These are phyloP conservation scores for Rhizodiscina lignyota DNA, from an alignment of 495 filamentous ascomycete species.

Conservation along the genomic window DNA sequence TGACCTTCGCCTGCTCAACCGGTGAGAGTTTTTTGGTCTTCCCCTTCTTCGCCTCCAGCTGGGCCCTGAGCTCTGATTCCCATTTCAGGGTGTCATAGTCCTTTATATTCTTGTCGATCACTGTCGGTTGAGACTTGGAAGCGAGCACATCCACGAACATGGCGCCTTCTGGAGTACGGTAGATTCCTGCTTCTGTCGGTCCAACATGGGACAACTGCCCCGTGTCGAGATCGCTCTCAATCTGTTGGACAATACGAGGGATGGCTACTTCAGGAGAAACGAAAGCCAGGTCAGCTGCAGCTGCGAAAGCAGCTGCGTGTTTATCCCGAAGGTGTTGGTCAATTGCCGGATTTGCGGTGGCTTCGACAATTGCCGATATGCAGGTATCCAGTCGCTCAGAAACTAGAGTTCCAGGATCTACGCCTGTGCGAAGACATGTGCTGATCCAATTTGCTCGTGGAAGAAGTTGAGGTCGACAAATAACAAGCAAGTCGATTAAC, in stretches of 20 bases:
- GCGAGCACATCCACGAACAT: conserved; percentile 80
- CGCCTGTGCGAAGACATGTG: conserved; percentile 54
- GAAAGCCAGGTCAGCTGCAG: conserved; percentile 81
- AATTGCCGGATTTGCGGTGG: conserved; percentile 20
- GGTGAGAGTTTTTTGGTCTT: conserved; percentile 76
- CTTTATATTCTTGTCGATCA: conserved; percentile 60
- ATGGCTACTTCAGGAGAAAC: conserved; percentile 75
- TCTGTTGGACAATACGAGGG: conserved; percentile 54
- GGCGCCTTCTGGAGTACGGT: conserved; percentile 71
- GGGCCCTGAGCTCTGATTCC: conserved; percentile 81
- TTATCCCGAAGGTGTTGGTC: conserved; percentile 22
- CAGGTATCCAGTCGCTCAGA: conserved; percentile 30
- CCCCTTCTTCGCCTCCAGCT: conserved; percentile 84
- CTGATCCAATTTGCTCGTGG: conserved; percentile 76
- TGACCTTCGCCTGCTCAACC: conserved; percentile 79
- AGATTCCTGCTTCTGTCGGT: conserved; percentile 77
- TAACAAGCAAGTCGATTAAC: conserved; percentile 56
- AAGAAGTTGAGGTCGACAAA: conserved; percentile 64
- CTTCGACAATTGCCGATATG: conserved; percentile 30
- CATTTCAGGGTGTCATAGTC: conserved; percentile 94
- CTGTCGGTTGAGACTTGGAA: conserved; percentile 43
- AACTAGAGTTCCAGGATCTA: conserved; percentile 70
- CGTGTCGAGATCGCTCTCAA: conserved; percentile 52
- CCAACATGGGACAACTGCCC: conserved; percentile 51
- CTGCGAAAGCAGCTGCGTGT: conserved; percentile 53